A percentile compares a stretch with the other conserved stretches of the same genome.
Conservation (phyloP, 495 filamentous ascomycete species). For the Talaromyces borbonicus region DNA sequence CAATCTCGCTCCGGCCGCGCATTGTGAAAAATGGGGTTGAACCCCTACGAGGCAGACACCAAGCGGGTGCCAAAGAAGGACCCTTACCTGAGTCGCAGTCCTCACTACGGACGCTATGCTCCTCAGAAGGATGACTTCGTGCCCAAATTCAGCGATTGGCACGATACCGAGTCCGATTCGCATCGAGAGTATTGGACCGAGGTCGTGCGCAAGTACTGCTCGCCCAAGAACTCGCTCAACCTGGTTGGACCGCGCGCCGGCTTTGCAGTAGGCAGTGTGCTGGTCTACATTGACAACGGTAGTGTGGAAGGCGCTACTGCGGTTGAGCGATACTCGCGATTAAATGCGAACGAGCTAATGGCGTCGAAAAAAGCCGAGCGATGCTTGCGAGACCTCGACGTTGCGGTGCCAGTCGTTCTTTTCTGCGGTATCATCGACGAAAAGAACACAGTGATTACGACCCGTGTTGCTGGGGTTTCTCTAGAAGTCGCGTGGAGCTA, state of each 20-base stretch:
- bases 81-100: slow-evolving; percentile 25
- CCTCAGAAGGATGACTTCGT: slow-evolving; percentile 29
- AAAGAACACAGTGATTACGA: slow-evolving; percentile 34
- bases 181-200: slow-evolving; percentile 24
- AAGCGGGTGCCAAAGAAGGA: slow-evolving; percentile 26
- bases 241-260: slow-evolving; percentile 20
- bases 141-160: slow-evolving; percentile 28
- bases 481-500: slow-evolving; percentile 36
- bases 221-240: slow-evolving; percentile 28
- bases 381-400: slow-evolving; percentile 20
- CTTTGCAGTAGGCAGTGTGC: slow-evolving; percentile 30
- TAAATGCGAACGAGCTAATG: slow-evolving; percentile 46
- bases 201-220: slow-evolving; percentile 22
- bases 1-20: background rate
- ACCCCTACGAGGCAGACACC: slow-evolving; percentile 30
- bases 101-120: slow-evolving; percentile 34
- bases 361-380: slow-evolving; percentile 32
- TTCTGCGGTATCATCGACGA: slow-evolving; percentile 31
- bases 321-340: slow-evolving; percentile 34
- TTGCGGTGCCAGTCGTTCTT: slow-evolving; percentile 30
- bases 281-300: slow-evolving; percentile 30
- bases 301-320: slow-evolving; percentile 14
- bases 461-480: slow-evolving; percentile 33
- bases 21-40: slow-evolving; percentile 8
- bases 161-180: slow-evolving; percentile 18